phyloP scores from a whole-genome alignment of 2,329 filamentous ascomycete species.

The Cyanodermella asteris region DNA sequence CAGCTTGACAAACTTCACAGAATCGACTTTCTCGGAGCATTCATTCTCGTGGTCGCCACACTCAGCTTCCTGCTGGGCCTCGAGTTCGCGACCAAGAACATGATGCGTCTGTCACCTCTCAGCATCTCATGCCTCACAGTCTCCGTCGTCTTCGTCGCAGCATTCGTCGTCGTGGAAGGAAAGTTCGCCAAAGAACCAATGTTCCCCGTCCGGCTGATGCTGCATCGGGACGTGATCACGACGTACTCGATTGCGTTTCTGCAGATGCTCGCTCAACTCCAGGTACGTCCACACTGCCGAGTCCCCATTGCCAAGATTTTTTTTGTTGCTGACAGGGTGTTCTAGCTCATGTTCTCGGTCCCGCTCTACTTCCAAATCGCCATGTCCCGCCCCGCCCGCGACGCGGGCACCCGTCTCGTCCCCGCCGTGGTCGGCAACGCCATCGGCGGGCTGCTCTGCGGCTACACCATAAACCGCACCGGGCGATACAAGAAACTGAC shows the following conservation, averaged over 20 bases:
- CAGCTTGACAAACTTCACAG: conserved; percentile 20
- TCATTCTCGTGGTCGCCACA: conserved; percentile 21
- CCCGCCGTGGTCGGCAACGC: conserved; percentile 3
- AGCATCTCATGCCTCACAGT: conserved; percentile 3
- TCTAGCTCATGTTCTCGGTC: conserved; percentile 1
- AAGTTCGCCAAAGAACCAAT: background rate
- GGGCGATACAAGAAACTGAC: conserved; percentile 2
- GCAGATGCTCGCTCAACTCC: conserved; percentile 8
- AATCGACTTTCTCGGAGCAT: conserved; percentile 37
- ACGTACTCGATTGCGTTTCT: background rate
- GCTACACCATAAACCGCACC: conserved; percentile 3
- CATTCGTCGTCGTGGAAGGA: conserved; percentile 1
- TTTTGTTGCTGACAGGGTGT: too few species aligned
- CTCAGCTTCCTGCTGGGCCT: conserved; percentile 15
- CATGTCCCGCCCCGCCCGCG: conserved; percentile 2
- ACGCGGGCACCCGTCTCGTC: conserved; percentile 4
- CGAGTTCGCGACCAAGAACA: conserved; percentile 25
- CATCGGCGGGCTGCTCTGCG: conserved; percentile 1
- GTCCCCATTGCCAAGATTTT: background rate
- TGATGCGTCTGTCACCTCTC: conserved; percentile 13
- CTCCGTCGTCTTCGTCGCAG: conserved; percentile 9
- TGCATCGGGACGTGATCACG: conserved; percentile 1
- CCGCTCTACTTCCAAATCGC: conserved; percentile 7
- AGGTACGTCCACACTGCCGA: conserved; percentile 13
- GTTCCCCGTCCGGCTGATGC: conserved; percentile 1